Evolutionary conservation across 768 basidiomycete genomes (phyloP), one percentile per base, ranked within the genome.

Genomic region (Neoboletus brunneissimus): DNA sequence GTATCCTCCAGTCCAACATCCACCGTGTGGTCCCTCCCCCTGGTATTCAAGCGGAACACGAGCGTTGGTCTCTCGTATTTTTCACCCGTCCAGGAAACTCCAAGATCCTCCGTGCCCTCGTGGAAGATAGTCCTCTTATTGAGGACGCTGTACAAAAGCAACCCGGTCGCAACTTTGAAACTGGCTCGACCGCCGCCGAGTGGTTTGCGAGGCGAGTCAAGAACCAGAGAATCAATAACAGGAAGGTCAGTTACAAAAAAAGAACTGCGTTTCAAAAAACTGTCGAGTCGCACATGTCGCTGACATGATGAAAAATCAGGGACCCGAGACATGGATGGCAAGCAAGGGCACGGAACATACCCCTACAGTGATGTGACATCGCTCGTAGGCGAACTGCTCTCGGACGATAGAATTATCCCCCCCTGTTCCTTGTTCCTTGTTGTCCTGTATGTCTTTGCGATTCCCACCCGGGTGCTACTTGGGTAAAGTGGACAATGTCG

Each of bases 1-100:
- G 85, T 1, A 81, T 86, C 48, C 75, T 87, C 25, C 76, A 81
- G 16, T 87, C 85, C 8, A 84, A 84, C 63, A 70, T 86, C 18
- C 86, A 87, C 64, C 79, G 85, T 31, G 85, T 86, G 9, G 74
- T 86, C 0, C 79, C 85, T 11, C 83, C 88, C 0, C 87, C 87
- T 0, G 81, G 83, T 8, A 59, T 68, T 4, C 88, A 90, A 67
- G 72, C 72, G 2, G 66, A 73, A 8, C 67, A 75, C 31, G 80
- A 81, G 34, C 77, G 87, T 10, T 88, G 83, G 81, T 89, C 87
- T 5, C 71, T 88, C 12, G 86, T 86, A 0, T 89, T 81, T 70
- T 88, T 89, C 71, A 83, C 79, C 0, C 76, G 88, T 22, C 86
- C 86, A 0, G 81, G 79, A 8, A 78, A 86, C 64, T 74, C 75